Evolutionary conservation across 768 basidiomycete genomes (phyloP), one percentile per base, ranked within the genome.

Genomic region (Lanmaoa pseudosensibilis): DNA sequence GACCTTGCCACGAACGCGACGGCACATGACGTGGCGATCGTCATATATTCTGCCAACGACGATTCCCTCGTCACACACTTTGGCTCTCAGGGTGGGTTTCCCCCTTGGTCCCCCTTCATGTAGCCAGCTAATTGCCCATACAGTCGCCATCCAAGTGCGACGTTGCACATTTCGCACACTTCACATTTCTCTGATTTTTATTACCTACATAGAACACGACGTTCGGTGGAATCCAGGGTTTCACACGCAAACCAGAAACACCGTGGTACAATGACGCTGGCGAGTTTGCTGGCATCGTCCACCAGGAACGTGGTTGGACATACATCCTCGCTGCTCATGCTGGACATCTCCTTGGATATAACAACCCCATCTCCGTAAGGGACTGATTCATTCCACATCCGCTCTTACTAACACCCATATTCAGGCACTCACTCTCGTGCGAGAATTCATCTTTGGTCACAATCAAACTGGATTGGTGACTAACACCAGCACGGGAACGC

Each of bases 171-270:
- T 50, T 25, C 23, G 23, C 43, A 8, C 18, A 13, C 30, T 38
- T 25, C 30, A n/a, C 21, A 6, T 3, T 2, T 50, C 13, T 51
- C 56, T 50, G 19, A 60, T 7, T 15, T n/a, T 15, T 27, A 2
- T 5, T 37, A n/a, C n/a, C n/a, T 3, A 18, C 55, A 0, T 58
- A 88, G 85, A 91, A 91, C 63, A 88, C 86, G n/a, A 90, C 88
- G 1, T 91, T 89, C 63, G 86, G 87, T 32, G 87, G 87, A 10
- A 83, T 84, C 39, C 86, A 85, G 69, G 88, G 88, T 3, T 91
- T 91, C 67, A 83, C 85, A 0, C 76, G 82, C 19, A 80, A 78
- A 54, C 88, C 88, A 3, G 78, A 82, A 0, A 89, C 88, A 0
- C 80, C 83, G 0, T 90, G 87, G 86, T 73, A 71, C 47, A 81